Evolutionary conservation across 768 basidiomycete species (phyloP).

Genomic region (Sarcomyxa edulis): DNA sequence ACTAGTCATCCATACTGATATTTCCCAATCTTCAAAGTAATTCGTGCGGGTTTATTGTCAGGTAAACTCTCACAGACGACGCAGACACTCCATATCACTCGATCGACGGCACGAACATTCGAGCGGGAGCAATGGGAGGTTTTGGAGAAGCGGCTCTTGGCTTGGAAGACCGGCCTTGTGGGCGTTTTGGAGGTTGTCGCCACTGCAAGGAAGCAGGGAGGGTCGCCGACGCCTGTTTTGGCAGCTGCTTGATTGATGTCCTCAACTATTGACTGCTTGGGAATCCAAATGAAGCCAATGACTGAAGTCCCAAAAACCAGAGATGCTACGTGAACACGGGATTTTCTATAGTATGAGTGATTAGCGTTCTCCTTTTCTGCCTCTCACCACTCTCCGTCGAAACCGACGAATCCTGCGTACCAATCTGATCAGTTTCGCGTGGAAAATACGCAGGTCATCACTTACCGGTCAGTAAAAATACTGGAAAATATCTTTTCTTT

Average conservation of each 20-base stretch:
- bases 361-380: too few relatives aligned
- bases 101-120: constrained; percentile 72
- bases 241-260: constrained; percentile 12
- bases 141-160: constrained; percentile 66
- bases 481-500: constrained; percentile 80
- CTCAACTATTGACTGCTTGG: neutral
- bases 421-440: constrained; percentile 6
- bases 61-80: constrained; percentile 83
- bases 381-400: constrained; percentile 81
- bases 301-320: neutral
- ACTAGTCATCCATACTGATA: constrained; percentile 4
- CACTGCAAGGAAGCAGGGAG: constrained; percentile 43
- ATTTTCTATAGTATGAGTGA: neutral
- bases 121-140: constrained; percentile 76
- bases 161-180: constrained; percentile 72
- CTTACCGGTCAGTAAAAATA: constrained; percentile 74
- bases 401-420: constrained; percentile 72
- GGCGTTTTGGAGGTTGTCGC: constrained; percentile 69
- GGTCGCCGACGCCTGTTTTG: constrained; percentile 16
- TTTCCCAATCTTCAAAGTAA: constrained; percentile 42
- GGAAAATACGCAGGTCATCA: too few relatives aligned
- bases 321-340: neutral
- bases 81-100: constrained; percentile 66
- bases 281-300: neutral
- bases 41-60: constrained; percentile 71